Base-by-base conservation (phyloP, 306 rosid genomes). In the Rosa lucieae region DNA sequence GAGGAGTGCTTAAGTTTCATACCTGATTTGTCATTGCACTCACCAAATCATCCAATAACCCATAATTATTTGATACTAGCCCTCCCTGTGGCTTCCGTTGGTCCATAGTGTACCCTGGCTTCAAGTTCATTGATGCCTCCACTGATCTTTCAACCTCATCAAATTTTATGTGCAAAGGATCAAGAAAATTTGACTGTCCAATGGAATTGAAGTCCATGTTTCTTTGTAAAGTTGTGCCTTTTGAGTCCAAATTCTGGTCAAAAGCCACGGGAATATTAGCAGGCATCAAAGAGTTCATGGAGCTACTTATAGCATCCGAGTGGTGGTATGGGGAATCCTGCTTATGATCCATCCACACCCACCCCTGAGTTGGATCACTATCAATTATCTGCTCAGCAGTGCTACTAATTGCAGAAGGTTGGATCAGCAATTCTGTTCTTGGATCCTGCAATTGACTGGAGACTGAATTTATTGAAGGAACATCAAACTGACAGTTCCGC, bases 1-100 rank as follows among this genome's bases (percentile, higher is more conserved):
- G 35, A 21, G 5, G 37, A 26, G 8, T 61, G 15, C 4, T 59
- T 32, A 83, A 81, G 75, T 49, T 75, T 62, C 76, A 81, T 84
- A 95, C 99, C 97, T 91, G 91, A 78, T 87, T 89, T 79, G 88
- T 88, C 95, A 89, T 89, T 71, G 95, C 86, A 70, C 83, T 80
- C 51, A 91, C 91, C 43, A 92, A 78, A 82, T 91, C 97, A 75
- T 93, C 97, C 91, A 94, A 85, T 55, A 97, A 88, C 73, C 97
- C 99, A 23, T 82, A 84, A 82, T 70, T 89, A 48, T 65, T 87
- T 29, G 93, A 80, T 43, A 81, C 74, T 46, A 66, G 63, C 80
- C 77, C 67, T 10, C 86, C 83, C 76, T 87, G 95, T 81, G 85
- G 78, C 81, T 74, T 85, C 77, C 82, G 89, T 42, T 82, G 97